Percentiles rank a stretch among this genome's conserved stretches.
phyloP scores from a whole-genome alignment of 768 basidiomycete species.

The Fomitopsis pulvina region DNA sequence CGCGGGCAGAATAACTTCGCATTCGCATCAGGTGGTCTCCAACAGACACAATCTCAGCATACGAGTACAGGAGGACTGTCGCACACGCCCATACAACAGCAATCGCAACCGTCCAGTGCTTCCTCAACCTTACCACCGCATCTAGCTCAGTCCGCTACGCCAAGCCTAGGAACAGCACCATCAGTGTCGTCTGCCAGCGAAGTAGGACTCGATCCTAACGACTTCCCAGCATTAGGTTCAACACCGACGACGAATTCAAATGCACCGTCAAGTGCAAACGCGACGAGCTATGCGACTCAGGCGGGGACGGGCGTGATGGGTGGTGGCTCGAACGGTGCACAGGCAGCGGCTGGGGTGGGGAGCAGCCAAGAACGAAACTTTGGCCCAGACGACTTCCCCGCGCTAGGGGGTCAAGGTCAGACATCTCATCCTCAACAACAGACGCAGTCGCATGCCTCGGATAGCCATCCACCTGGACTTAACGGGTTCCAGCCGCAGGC shows the following conservation, averaged over 20 bases:
- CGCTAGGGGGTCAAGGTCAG: constrained; percentile 62
- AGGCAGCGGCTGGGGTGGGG: constrained; percentile 30
- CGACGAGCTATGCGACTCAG: constrained; percentile 79
- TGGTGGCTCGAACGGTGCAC: constrained; percentile 24
- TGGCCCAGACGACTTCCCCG: constrained; percentile 87
- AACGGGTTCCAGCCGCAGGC: constrained; percentile 51
- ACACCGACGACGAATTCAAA: constrained; percentile 42
- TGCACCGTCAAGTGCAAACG: constrained; percentile 28
- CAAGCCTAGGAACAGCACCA: constrained; percentile 40
- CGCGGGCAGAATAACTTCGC: constrained; percentile 62
- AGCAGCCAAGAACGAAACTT: constrained; percentile 53
- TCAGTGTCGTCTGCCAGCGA: constrained; percentile 65
- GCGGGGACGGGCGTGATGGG: constrained; percentile 62
- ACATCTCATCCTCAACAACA: constrained; percentile 33
- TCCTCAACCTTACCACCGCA: constrained; percentile 49
- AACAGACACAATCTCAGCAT: constrained; percentile 40
- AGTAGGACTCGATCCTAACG: constrained; percentile 77
- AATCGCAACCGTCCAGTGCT: constrained; percentile 43
- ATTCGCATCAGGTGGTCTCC: constrained; percentile 53
- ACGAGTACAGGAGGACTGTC: constrained; percentile 19
- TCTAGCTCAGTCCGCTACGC: constrained; percentile 42
- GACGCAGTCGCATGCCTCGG: constrained; percentile 26
- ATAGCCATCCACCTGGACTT: constrained; percentile 66
- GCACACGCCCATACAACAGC: constrained; percentile 31
- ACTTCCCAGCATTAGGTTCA: constrained; percentile 80